These are phyloP conservation scores for Populus hybrid DNA, from an alignment of 441 rosid species.

Conservation along the genomic window DNA sequence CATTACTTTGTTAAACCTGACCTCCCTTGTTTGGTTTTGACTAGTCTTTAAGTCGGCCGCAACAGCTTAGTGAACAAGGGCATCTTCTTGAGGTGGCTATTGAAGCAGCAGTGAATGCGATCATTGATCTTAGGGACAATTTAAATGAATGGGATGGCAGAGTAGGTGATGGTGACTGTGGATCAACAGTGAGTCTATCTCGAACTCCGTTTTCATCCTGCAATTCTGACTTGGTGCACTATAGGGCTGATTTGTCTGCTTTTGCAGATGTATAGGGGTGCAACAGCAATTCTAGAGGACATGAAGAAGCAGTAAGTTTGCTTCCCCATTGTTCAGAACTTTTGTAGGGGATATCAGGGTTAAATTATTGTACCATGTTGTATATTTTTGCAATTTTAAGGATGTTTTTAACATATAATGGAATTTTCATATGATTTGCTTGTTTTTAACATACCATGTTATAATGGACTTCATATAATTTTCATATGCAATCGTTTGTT, in stretches of 20 bases:
- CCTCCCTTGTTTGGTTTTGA: conserved; percentile 24
- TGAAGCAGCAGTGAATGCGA: conserved; percentile 79
- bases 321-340: conserved; percentile 14
- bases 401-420: background rate
- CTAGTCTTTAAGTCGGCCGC: conserved; percentile 65
- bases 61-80: conserved; percentile 65
- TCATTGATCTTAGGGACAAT: conserved; percentile 56
- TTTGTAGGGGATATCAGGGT: background rate
- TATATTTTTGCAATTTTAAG: background rate
- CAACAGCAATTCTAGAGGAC: conserved; percentile 80
- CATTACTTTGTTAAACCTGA: conserved; percentile 8
- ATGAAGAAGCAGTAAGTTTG: conserved; percentile 69
- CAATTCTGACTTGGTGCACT: conserved; percentile 12
- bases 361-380: too few species aligned
- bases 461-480: background rate
- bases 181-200: conserved; percentile 76
- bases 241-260: conserved; percentile 16
- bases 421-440: background rate
- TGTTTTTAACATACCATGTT: too few species aligned
- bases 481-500: background rate
- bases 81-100: conserved; percentile 73
- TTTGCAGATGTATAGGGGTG: conserved; percentile 83
- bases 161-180: conserved; percentile 99
- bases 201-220: conserved; percentile 10
- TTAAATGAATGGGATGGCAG: conserved; percentile 94